phyloP scores from a whole-genome alignment of 148 eudicot genomes.

The Persicaria tinctoria region DNA sequence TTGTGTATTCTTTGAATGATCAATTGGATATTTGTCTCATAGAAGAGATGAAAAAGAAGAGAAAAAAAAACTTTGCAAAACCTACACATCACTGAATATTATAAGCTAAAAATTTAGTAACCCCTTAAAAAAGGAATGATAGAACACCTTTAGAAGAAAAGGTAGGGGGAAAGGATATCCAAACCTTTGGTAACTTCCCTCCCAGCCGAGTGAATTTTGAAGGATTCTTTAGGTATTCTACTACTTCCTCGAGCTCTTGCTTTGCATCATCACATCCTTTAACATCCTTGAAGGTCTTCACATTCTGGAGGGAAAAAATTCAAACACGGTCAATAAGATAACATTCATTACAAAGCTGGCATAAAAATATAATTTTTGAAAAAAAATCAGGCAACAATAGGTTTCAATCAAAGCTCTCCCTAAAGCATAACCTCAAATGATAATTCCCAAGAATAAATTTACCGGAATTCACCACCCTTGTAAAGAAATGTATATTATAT shows the following conservation, averaged over 20 bases:
- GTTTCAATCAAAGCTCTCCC: background rate
- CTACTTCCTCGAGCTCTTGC: conserved; percentile 99
- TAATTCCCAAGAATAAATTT: background rate
- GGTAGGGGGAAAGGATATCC: conserved; percentile 12
- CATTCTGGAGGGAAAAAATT: conserved; percentile 49
- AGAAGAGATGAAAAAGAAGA: background rate
- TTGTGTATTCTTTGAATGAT: background rate
- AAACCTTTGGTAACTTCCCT: conserved; percentile 97
- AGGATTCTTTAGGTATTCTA: conserved; percentile 90
- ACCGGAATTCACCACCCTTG: background rate
- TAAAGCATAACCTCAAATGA: conserved; percentile 2
- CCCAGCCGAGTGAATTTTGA: conserved; percentile 90
- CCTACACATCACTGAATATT: background rate
- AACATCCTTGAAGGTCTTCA: conserved; percentile 93
- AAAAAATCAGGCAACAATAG: background rate
- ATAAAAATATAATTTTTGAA: background rate
- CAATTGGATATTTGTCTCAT: background rate
- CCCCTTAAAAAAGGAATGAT: background rate
- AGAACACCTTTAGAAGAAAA: background rate
- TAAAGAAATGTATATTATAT: background rate
- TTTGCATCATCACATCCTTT: conserved; percentile 99
- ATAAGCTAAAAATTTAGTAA: background rate
- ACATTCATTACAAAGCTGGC: background rate
- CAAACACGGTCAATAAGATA: conserved; percentile 4
- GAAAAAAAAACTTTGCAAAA: background rate